Conservation (phyloP, 2,329 filamentous ascomycete genomes). For the Fusarium xylarioides region DNA sequence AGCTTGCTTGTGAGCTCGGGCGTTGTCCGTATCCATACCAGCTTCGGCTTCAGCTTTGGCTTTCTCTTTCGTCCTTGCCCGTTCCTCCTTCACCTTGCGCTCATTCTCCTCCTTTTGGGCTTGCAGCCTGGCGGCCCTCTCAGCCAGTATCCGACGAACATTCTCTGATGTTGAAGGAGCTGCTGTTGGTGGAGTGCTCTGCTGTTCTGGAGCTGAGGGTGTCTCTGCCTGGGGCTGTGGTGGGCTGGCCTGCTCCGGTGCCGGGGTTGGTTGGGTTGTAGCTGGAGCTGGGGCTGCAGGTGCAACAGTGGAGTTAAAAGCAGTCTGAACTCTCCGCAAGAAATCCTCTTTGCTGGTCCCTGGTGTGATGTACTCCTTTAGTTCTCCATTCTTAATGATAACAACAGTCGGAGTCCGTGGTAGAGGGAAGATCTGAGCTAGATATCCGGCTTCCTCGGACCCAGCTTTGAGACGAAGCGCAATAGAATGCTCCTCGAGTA, state of each 20-base stretch:
- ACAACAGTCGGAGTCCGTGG: slow-evolving; percentile 80
- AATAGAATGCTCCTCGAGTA: slow-evolving; percentile 71
- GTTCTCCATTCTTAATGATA: slow-evolving; percentile 79
- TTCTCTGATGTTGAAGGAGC: slow-evolving; percentile 45
- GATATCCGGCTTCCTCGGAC: slow-evolving; percentile 81
- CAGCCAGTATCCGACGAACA: slow-evolving; percentile 55
- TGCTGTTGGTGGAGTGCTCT: slow-evolving; percentile 30
- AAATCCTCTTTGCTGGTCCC: slow-evolving; percentile 75
- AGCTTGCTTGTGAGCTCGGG: slow-evolving; percentile 57
- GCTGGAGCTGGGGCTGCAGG: slow-evolving; percentile 9
- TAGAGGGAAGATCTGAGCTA: slow-evolving; percentile 85
- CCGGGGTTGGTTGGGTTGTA: slow-evolving; percentile 11
- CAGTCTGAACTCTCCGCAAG: slow-evolving; percentile 52
- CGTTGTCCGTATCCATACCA: slow-evolving; percentile 43
- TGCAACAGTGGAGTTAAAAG: slow-evolving; percentile 45
- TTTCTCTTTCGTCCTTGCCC: slow-evolving; percentile 57
- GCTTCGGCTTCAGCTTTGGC: slow-evolving; percentile 54
- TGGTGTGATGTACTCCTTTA: slow-evolving; percentile 78
- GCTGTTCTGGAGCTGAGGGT: slow-evolving; percentile 20
- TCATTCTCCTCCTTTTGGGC: slow-evolving; percentile 55
- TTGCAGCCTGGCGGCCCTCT: slow-evolving; percentile 58
- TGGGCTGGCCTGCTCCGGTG: slow-evolving; percentile 21
- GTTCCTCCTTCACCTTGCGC: slow-evolving; percentile 60
- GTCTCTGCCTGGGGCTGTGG: slow-evolving; percentile 35
- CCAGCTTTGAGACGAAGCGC: slow-evolving; percentile 75